Conservation (phyloP, 345 rosid species). For the Abelmoschus esculentus region DNA sequence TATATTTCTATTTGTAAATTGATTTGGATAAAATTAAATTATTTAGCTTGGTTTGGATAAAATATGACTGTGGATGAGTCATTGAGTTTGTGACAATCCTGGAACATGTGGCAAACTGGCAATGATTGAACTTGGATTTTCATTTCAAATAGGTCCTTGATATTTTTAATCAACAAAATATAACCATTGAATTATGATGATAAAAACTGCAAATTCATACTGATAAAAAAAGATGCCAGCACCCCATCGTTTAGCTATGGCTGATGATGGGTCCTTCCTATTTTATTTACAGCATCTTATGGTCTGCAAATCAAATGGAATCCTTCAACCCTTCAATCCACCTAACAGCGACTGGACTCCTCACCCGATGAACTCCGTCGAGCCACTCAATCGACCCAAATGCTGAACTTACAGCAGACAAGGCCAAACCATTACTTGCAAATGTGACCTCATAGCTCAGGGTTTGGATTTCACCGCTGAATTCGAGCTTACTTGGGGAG, state of each 20-base stretch:
- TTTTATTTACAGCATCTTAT: background rate
- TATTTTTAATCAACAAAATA: too few relatives aligned
- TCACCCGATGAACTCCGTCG: constrained; percentile 27
- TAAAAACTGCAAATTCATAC: background rate
- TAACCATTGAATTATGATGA: background rate
- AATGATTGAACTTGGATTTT: too few relatives aligned
- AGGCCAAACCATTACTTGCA: constrained; percentile 33
- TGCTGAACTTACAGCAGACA: constrained; percentile 19
- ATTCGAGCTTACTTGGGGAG: constrained; percentile 61
- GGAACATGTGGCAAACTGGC: too few relatives aligned
- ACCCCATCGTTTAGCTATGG: background rate
- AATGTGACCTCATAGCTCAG: constrained; percentile 60
- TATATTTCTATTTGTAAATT: too few relatives aligned
- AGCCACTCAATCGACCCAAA: constrained; percentile 82
- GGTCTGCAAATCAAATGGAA: constrained; percentile 2
- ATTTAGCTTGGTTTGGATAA: too few relatives aligned
- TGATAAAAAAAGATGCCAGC: background rate
- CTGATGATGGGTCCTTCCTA: background rate
- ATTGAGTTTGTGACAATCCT: too few relatives aligned
- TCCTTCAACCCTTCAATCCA: constrained; percentile 1
- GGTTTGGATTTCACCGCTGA: constrained; percentile 35
- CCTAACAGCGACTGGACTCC: constrained; percentile 7
- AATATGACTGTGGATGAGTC: too few relatives aligned
- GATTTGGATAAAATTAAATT: too few relatives aligned
- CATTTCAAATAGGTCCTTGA: too few relatives aligned